Conservation (phyloP, 352 stramenopile genomes). For the Phytophthora sp. region DNA sequence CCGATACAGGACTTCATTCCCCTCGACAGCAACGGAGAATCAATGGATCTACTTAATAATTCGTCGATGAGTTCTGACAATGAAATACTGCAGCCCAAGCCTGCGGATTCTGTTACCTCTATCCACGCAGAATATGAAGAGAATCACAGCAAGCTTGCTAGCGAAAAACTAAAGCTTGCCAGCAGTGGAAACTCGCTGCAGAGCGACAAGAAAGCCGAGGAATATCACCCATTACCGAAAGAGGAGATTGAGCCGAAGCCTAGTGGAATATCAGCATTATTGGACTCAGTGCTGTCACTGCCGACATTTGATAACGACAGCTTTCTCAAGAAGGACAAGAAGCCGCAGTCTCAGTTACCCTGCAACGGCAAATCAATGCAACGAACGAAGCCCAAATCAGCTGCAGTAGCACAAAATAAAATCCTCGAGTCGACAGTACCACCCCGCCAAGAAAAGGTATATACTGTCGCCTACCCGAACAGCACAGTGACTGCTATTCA, state of each 20-base stretch:
- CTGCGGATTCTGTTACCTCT: background rate
- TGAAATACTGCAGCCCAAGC: background rate
- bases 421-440: background rate
- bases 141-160: background rate
- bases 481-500: slow-evolving; percentile 58
- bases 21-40: slow-evolving; percentile 11
- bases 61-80: background rate
- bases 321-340: slow-evolving; percentile 57
- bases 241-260: background rate
- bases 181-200: background rate
- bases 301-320: slow-evolving; percentile 51
- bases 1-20: slow-evolving; percentile 80
- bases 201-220: background rate
- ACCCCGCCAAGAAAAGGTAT: slow-evolving; percentile 51
- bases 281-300: slow-evolving; percentile 56
- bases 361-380: slow-evolving; percentile 23
- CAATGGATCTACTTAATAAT: background rate
- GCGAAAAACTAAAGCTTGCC: background rate
- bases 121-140: background rate
- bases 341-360: slow-evolving; percentile 11
- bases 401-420: background rate
- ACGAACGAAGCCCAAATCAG: background rate
- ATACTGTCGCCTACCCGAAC: slow-evolving; percentile 49
- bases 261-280: slow-evolving; percentile 43
- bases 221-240: background rate